These are phyloP conservation scores for Daldinia grandis DNA, from an alignment of 495 filamentous ascomycete species.

Conservation along the genomic window DNA sequence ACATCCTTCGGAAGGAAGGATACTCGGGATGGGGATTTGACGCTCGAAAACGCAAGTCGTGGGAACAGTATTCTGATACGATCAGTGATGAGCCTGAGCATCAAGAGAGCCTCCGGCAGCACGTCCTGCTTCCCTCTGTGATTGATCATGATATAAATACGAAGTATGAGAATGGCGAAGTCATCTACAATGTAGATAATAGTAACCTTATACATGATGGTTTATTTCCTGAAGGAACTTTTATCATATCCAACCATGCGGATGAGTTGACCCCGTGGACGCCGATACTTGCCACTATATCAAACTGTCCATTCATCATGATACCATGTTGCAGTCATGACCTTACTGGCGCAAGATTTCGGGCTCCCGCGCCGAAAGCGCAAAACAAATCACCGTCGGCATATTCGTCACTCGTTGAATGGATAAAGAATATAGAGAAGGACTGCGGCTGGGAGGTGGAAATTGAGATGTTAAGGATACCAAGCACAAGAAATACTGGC, in stretches of 20 bases:
- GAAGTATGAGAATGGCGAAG: slow-evolving; percentile 19
- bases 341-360: slow-evolving; percentile 75
- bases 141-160: slow-evolving; percentile 35
- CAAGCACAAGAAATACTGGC: slow-evolving; percentile 86
- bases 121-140: slow-evolving; percentile 74
- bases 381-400: slow-evolving; percentile 61
- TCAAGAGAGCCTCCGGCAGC: slow-evolving; percentile 66
- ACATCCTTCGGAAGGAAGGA: slow-evolving; percentile 83
- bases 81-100: slow-evolving; percentile 45
- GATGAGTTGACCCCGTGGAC: slow-evolving; percentile 98
- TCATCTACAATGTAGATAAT: slow-evolving; percentile 38
- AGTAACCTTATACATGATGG: slow-evolving; percentile 68
- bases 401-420: slow-evolving; percentile 78
- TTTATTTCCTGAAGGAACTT: slow-evolving; percentile 75
- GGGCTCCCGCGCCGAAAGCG: slow-evolving; percentile 69
- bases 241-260: slow-evolving; percentile 95
- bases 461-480: slow-evolving; percentile 82
- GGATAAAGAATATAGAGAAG: slow-evolving; percentile 69
- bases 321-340: slow-evolving; percentile 96
- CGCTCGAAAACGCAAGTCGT: slow-evolving; percentile 81
- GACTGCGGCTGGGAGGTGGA: slow-evolving; percentile 81
- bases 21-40: slow-evolving; percentile 92
- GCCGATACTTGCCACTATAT: slow-evolving; percentile 81
- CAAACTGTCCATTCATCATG: slow-evolving; percentile 80
- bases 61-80: slow-evolving; percentile 70